A percentile compares a stretch with the other conserved stretches of the same genome.
phyloP scores from a whole-genome alignment of 371 early-diverging fungal species.

The Quaeritorhiza haematococci region DNA sequence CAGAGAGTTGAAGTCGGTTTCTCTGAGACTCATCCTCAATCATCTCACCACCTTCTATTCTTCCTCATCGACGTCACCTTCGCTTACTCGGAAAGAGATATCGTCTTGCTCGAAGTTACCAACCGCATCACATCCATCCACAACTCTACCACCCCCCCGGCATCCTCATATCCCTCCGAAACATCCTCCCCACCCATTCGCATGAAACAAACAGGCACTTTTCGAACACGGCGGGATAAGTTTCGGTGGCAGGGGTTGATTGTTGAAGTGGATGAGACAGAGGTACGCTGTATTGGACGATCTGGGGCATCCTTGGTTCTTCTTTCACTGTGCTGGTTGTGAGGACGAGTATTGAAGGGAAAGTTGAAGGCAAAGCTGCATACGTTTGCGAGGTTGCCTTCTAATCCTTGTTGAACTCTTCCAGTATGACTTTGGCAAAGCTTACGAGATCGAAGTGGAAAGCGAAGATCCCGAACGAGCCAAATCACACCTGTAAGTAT shows the following conservation, averaged over 20 bases:
- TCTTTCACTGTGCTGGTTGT: no score
- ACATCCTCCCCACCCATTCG: neutral
- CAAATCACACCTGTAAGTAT: neutral
- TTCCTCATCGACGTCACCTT: neutral
- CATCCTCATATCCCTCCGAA: neutral
- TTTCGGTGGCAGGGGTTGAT: constrained; percentile 13
- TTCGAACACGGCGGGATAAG: neutral
- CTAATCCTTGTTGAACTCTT: neutral
- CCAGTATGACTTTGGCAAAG: constrained; percentile 19
- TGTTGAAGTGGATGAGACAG: constrained; percentile 20
- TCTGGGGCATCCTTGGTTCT: no score
- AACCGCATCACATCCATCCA: neutral
- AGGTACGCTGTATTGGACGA: no score
- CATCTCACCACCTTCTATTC: neutral
- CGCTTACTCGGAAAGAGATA: neutral
- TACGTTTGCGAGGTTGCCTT: neutral
- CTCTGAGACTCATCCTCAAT: no score
- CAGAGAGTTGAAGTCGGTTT: no score
- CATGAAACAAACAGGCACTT: constrained; percentile 1
- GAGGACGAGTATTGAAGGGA: no score
- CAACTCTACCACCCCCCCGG: constrained; percentile 5
- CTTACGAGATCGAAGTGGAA: constrained; percentile 25
- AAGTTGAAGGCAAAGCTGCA: no score
- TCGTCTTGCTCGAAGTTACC: constrained; percentile 5
- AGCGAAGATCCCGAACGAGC: constrained; percentile 6